Percentiles rank a stretch among this genome's conserved stretches.
Evolutionary conservation across 2,329 filamentous ascomycete genomes (phyloP).

Genomic region (Exophiala sp.): DNA sequence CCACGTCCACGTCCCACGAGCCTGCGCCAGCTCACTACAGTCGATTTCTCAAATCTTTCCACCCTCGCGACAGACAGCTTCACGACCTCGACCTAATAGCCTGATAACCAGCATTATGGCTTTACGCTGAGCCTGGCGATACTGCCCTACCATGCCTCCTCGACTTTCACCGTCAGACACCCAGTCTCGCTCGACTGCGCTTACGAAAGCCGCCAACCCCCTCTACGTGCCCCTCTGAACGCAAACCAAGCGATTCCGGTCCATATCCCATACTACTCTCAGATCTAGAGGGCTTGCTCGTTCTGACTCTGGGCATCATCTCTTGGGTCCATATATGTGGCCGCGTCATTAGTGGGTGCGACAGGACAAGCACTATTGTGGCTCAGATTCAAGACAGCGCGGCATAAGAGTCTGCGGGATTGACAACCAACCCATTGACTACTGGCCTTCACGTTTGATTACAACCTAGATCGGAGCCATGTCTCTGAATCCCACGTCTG

Average conservation of each 20-base stretch:
- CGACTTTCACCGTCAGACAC: constrained; percentile 9
- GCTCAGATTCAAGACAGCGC: constrained; percentile 10
- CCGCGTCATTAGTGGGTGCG: background rate
- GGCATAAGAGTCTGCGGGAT: background rate
- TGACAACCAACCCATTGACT: background rate
- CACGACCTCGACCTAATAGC: background rate
- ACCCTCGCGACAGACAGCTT: background rate
- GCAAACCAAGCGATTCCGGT: background rate
- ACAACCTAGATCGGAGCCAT: constrained; percentile 27
- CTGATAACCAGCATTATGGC: constrained; percentile 14
- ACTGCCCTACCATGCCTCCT: constrained; percentile 16
- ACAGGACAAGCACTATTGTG: constrained; percentile 3
- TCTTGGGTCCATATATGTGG: constrained; percentile 5
- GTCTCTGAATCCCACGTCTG: constrained; percentile 55
- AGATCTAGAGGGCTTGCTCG: background rate
- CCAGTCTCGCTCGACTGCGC: constrained; percentile 23
- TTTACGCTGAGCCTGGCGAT: constrained; percentile 13
- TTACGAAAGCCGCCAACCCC: constrained; percentile 17
- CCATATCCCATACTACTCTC: background rate
- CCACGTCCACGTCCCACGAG: background rate
- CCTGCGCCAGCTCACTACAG: constrained; percentile 6
- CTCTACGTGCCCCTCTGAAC: constrained; percentile 13
- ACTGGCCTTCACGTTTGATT: background rate
- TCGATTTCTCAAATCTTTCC: constrained; percentile 1
- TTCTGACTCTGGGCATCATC: background rate